phyloP scores from a whole-genome alignment of 768 basidiomycete species.

The Lepiota brunneoincarnata region DNA sequence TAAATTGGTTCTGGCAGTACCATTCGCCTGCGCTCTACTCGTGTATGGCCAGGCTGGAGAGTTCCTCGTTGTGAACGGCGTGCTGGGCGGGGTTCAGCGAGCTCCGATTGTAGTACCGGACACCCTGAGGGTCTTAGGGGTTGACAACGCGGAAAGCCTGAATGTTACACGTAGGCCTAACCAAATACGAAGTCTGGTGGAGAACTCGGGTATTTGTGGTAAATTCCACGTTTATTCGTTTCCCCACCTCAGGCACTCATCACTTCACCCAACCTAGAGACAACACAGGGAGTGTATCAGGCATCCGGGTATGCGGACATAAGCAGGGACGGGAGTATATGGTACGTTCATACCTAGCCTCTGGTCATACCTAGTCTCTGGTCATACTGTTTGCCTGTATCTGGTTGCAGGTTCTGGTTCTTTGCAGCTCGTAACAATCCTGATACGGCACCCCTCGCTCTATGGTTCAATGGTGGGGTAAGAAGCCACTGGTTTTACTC shows the following conservation, averaged over 20 bases:
- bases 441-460: constrained; percentile 55
- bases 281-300: constrained; percentile 55
- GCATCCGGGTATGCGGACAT: constrained; percentile 66
- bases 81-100: constrained; percentile 42
- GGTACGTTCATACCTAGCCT: constrained; percentile 27
- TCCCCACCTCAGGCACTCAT: neutral
- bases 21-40: neutral
- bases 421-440: constrained; percentile 62
- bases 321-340: constrained; percentile 51
- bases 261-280: constrained; percentile 39
- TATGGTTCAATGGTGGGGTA: constrained; percentile 69
- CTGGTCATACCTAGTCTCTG: neutral
- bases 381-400: neutral
- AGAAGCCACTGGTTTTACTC: constrained; percentile 15
- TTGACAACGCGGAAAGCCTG: no score
- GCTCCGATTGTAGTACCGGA: neutral
- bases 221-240: constrained; percentile 5
- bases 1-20: neutral
- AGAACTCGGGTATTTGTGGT: constrained; percentile 66
- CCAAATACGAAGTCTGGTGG: constrained; percentile 43
- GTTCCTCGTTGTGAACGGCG: constrained; percentile 48
- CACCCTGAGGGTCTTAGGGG: constrained; percentile 5
- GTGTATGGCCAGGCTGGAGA: constrained; percentile 27
- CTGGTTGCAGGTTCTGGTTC: constrained; percentile 57
- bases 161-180: neutral